These are phyloP conservation scores for Venustampulla echinocandica DNA, from an alignment of 495 filamentous ascomycete species.

Conservation along the genomic window DNA sequence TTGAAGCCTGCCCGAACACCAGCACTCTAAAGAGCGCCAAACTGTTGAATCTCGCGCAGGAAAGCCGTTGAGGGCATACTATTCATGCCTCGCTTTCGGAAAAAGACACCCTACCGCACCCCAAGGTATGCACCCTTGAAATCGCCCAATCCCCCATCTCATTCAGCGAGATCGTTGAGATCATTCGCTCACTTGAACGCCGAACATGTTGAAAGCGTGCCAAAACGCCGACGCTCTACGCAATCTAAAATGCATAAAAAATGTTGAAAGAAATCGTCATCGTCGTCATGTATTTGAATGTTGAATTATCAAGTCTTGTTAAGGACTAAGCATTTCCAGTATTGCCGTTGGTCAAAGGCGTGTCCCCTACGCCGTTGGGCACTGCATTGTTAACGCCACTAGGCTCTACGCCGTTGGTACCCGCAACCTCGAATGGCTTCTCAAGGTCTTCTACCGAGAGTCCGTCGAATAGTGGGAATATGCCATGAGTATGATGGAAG, in stretches of 20 bases:
- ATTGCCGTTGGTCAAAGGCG: conserved; percentile 11
- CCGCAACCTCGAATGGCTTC: conserved; percentile 25
- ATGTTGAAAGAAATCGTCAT: conserved; percentile 10
- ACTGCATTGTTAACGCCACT: conserved; percentile 7
- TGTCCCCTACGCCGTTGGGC: conserved; percentile 12
- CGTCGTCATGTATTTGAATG: conserved; percentile 16
- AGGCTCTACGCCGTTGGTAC: conserved; percentile 11
- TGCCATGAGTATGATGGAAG: conserved; percentile 67
- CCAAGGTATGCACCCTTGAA: too few species aligned
- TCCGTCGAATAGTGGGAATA: conserved; percentile 82
- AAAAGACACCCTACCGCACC: too few species aligned
- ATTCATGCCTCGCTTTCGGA: too few species aligned
- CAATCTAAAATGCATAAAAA: too few species aligned
- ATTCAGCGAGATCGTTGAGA: conserved; percentile 24
- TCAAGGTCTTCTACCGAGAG: conserved; percentile 61
- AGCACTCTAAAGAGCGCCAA: too few species aligned
- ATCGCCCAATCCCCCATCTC: too few species aligned
- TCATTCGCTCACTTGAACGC: conserved; percentile 20
- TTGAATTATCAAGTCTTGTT: conserved; percentile 23
- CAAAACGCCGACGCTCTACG: conserved; percentile 22
- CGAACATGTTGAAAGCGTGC: conserved; percentile 37
- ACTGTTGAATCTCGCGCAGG: too few species aligned
- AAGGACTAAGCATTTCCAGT: neutral
- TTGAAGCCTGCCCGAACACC: too few species aligned
- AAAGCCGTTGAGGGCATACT: too few species aligned